Conservation (phyloP, 768 basidiomycete species). For the Collybia nuda region DNA sequence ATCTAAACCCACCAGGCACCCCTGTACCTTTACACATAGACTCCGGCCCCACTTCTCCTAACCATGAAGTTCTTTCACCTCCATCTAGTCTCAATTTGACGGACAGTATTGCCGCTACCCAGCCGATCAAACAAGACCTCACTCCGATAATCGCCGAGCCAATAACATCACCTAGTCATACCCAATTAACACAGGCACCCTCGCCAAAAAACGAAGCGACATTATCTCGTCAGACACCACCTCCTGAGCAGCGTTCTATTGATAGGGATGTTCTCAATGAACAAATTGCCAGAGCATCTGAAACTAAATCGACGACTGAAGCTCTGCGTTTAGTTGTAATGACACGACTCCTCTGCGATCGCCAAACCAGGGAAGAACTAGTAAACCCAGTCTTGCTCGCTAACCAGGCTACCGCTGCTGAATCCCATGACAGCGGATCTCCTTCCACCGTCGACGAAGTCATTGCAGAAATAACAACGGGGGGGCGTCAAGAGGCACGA, state of each 20-base stretch:
- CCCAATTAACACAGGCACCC: conserved; percentile 2
- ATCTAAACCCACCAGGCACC: no score
- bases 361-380: conserved; percentile 60
- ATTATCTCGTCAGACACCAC: background rate
- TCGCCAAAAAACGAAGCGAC: conserved; percentile 6
- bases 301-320: conserved; percentile 51
- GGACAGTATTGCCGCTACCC: no score
- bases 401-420: conserved; percentile 48
- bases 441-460: conserved; percentile 39
- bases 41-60: no score
- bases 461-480: conserved; percentile 46
- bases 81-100: no score
- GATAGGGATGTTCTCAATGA: conserved; percentile 5
- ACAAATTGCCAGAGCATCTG: conserved; percentile 36
- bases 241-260: background rate
- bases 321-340: conserved; percentile 64
- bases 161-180: no score
- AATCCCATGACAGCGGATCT: conserved; percentile 24
- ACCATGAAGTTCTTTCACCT: no score
- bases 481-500: conserved; percentile 30
- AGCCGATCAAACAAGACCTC: no score
- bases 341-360: conserved; percentile 58
- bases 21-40: no score
- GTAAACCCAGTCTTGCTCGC: conserved; percentile 62
- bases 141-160: no score